Base-by-base conservation (phyloP, 2,329 filamentous ascomycete species). In the Pestalotiopsis sp. region DNA sequence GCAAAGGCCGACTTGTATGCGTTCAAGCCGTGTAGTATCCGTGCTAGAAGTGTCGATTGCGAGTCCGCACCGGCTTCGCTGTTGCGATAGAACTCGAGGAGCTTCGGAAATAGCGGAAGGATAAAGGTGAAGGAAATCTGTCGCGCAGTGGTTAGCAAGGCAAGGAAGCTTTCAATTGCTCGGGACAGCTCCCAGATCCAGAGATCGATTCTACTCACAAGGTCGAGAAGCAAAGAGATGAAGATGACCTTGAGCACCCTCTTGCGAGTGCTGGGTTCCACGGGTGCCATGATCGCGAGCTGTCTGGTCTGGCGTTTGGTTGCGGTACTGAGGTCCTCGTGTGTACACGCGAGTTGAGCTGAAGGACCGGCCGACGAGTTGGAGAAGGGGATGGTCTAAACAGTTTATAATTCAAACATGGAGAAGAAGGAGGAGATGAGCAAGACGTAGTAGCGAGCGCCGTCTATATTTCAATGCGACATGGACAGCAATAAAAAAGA, bases 111-210 rank as follows among this genome's bases (percentile, higher is more conserved):
- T 45, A 99, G 89, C 0, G 96, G 96, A 9, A 99, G 91, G 78
- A 98, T 98, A 79, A 99, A 98, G 38, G 96, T 99, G 80, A 99
- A 99, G 68, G 95, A 98, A 76, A 98, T 93, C 95, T 98, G 63
- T 68, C 38, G 20, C 14, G 38, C 20, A 17, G 17, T 13, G 20
- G 38, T 65, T 40, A 65, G 62, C 36, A 68, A n/a, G 61, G 66
- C 56, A 40, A 65, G 40, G 36, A 63, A 65, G 65, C 45, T 13
- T 38, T 69, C 60, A 23, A 57, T 40, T n/a, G 31, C 49, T 17
- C 61, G n/a, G 69, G 67, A 52, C 7, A 45, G 65, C 25, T 67
- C 56, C 57, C 68, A 20, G 36, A 27, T 65, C 14, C 23, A n/a
- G 17, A 17, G 52, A 68, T 60, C 58, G 64, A 36, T 36, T 40